Base-by-base conservation (phyloP, 2,329 filamentous ascomycete genomes). In the Cladophialophora bantiana region DNA sequence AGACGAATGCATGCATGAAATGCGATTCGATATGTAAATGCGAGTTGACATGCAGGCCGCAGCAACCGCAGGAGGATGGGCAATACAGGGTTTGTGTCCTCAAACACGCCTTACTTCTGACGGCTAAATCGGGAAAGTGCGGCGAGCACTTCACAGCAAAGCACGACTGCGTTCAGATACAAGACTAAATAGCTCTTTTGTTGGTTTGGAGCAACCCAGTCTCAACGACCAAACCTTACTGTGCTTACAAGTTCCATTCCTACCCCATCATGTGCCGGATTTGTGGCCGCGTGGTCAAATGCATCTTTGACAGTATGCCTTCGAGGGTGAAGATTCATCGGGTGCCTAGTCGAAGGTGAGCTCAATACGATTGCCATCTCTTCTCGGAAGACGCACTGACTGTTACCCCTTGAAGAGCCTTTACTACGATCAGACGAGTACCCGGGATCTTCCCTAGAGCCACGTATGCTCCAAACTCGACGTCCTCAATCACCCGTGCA, bases 221-320 rank as follows among this genome's bases (percentile, higher is more conserved):
- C 52, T 54, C 38, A 9, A 53, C 60, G n/a, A 20, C 54, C 15
- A 15, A 36, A 52, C 34, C 20, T 12, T 10, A 15, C 35, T 3
- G 26, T 10, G n/a, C 15, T 31, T 52, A n/a, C 59, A 32, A 58
- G 32, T 34, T 4, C 20, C 26, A 12, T 18, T 13, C 20, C 7
- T 26, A 20, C 2, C 20, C 20, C 62, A 68, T n/a, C 50, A 73
- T 73, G 72, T 73, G 72, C 65, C 72, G 72, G 34, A 61, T 73
- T 42, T 73, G 72, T 61, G 72, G 72, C 35, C 68, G 72, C 31
- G 60, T 72, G 40, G 66, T 73, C 45, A 70, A 68, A 65, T 73
- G 72, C 68, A 71, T 73, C 34, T 73, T 73, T 57, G 72, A 73
- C 61, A 69, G 65, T 20, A 73, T 73, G 72, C 72, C 72, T 10